Conservation (phyloP, 768 basidiomycete species). For the Termitomyces sp. region DNA sequence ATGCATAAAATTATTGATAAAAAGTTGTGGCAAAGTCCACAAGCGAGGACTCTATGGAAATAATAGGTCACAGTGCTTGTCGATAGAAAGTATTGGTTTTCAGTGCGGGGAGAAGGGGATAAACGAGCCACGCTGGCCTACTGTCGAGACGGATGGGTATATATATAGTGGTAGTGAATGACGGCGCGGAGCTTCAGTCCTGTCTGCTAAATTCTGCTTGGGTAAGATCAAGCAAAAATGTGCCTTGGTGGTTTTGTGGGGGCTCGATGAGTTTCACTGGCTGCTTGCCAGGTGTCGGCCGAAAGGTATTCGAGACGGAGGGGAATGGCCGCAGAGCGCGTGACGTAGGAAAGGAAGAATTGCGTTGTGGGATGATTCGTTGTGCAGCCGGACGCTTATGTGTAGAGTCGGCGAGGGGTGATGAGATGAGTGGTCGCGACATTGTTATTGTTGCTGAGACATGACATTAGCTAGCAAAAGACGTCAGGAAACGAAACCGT, state of each 20-base stretch:
- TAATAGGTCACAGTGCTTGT: conserved; percentile 1
- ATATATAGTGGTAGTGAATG: background rate
- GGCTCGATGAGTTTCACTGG: conserved; percentile 76
- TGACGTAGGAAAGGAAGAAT: conserved; percentile 59
- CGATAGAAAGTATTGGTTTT: conserved; percentile 7
- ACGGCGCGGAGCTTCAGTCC: conserved; percentile 20
- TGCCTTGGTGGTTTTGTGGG: conserved; percentile 62
- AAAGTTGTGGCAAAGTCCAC: background rate
- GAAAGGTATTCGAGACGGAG: conserved; percentile 44
- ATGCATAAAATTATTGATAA: conserved; percentile 5
- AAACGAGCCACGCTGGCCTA: background rate
- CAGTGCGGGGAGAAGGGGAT: background rate
- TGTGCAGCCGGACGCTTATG: conserved; percentile 21
- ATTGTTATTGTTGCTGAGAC: conserved; percentile 36
- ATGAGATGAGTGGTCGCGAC: conserved; percentile 51
- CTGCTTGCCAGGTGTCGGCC: conserved; percentile 28
- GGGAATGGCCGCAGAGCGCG: conserved; percentile 78
- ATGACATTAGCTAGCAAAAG: conserved; percentile 3
- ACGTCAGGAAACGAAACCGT: conserved; percentile 8
- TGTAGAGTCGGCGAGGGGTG: conserved; percentile 50
- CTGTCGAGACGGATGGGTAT: conserved; percentile 4
- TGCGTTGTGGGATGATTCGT: conserved; percentile 35
- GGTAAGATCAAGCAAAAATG: conserved; percentile 75
- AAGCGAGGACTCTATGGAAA: conserved; percentile 5
- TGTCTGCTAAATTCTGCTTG: conserved; percentile 79